A percentile compares a stretch with the other conserved stretches of the same genome.
phyloP scores from a whole-genome alignment of 495 filamentous ascomycete genomes.

The Copromyces sp. region DNA sequence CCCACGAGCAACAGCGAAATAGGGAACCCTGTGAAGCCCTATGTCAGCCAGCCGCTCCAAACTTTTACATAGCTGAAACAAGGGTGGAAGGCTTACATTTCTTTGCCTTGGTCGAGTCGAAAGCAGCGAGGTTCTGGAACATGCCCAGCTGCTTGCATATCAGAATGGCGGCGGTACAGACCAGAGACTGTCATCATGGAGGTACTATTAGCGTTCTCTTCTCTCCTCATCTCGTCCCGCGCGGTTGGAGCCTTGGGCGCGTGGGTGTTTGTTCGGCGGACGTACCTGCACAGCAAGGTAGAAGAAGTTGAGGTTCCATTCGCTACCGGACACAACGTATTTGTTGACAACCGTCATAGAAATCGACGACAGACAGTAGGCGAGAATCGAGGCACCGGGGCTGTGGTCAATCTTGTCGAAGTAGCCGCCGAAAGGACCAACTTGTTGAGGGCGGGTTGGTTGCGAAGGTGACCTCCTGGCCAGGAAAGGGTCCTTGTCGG shows the following conservation, averaged over 20 bases:
- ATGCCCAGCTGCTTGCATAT: conserved; percentile 70
- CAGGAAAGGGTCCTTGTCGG: conserved; percentile 48
- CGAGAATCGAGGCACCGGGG: conserved; percentile 68
- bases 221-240: neutral
- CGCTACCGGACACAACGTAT: conserved; percentile 81
- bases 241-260: neutral
- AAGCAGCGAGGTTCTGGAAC: conserved; percentile 77
- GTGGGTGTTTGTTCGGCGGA: neutral
- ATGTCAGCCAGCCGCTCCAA: conserved; percentile 15
- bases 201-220: conserved; percentile 13
- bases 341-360: conserved; percentile 99
- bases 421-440: conserved; percentile 28
- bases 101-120: conserved; percentile 79
- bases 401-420: conserved; percentile 52
- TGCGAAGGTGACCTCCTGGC: conserved; percentile 19
- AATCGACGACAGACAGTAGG: conserved; percentile 91
- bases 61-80: neutral
- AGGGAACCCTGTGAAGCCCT: conserved; percentile 66
- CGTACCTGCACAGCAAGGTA: conserved; percentile 82
- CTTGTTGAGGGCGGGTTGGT: conserved; percentile 38
- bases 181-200: conserved; percentile 53
- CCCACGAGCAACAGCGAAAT: conserved; percentile 93
- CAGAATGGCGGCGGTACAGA: conserved; percentile 85
- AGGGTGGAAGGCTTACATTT: conserved; percentile 52
- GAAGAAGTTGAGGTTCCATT: conserved; percentile 97